phyloP scores from a whole-genome alignment of 306 rosid genomes.

The Castanea mollissima region DNA sequence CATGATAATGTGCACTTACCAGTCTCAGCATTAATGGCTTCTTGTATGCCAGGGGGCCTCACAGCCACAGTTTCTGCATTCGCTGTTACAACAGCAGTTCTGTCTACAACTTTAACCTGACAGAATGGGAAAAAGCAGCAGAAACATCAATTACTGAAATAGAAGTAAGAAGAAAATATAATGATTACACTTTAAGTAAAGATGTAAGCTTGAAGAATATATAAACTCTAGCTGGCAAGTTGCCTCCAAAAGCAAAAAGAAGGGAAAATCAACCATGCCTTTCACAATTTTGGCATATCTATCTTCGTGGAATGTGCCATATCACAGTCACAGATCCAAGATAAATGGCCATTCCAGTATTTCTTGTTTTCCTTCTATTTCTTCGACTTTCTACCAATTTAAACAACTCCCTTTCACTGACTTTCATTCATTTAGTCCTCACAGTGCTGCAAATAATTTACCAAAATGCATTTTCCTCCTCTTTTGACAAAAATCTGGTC shows the following conservation, averaged over 20 bases:
- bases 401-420: neutral
- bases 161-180: neutral
- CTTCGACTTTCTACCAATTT: neutral
- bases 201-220: neutral
- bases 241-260: neutral
- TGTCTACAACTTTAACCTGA: conserved; percentile 78
- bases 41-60: conserved; percentile 76
- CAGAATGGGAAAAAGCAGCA: conserved; percentile 14
- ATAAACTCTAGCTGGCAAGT: neutral
- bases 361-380: neutral
- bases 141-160: conserved; percentile 8
- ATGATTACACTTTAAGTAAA: neutral
- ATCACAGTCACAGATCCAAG: neutral
- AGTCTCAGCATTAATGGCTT: conserved; percentile 64
- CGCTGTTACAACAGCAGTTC: conserved; percentile 67
- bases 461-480: too few relatives aligned
- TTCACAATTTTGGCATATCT: neutral
- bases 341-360: neutral
- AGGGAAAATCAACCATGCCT: neutral
- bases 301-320: neutral
- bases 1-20: conserved; percentile 37
- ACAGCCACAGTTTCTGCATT: conserved; percentile 90
- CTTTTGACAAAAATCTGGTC: too few relatives aligned
- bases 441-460: too few relatives aligned
- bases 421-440: neutral